phyloP scores from a whole-genome alignment of 2,329 filamentous ascomycete genomes.

The Aspergillus japonicus region DNA sequence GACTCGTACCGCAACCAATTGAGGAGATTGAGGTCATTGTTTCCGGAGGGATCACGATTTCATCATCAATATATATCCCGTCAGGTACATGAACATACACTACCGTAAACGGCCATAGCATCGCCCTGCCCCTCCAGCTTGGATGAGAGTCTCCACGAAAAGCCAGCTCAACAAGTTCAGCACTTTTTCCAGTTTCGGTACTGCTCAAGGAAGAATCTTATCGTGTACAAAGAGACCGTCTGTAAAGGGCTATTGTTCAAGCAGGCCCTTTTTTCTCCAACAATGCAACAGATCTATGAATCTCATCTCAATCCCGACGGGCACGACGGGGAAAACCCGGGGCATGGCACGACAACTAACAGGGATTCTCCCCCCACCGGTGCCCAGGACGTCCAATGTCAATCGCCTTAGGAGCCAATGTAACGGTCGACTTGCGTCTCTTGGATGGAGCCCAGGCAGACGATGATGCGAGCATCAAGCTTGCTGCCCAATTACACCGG shows the following conservation, averaged over 20 bases:
- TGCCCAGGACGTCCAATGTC: neutral
- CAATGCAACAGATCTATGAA: neutral
- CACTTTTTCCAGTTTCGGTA: too few species aligned
- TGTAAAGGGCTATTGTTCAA: too few species aligned
- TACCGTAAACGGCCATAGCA: neutral
- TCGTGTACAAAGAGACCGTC: too few species aligned
- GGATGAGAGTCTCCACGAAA: too few species aligned
- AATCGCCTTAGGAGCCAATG: neutral
- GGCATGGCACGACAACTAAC: neutral
- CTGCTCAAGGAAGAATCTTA: fast-evolving
- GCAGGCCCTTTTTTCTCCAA: neutral
- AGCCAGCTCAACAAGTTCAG: too few species aligned
- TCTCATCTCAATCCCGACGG: neutral
- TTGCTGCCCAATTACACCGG: too few species aligned
- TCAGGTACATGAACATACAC: neutral
- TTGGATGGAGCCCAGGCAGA: too few species aligned
- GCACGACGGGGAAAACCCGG: neutral
- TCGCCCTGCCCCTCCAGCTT: too few species aligned
- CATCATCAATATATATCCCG: neutral
- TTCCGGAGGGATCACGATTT: neutral
- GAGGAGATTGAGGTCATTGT: neutral
- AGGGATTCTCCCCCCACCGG: neutral
- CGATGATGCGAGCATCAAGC: too few species aligned
- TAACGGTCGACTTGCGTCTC: neutral
- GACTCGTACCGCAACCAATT: neutral